These are phyloP conservation scores for Acacia acuminata DNA, from an alignment of 306 rosid species.

Conservation along the genomic window DNA sequence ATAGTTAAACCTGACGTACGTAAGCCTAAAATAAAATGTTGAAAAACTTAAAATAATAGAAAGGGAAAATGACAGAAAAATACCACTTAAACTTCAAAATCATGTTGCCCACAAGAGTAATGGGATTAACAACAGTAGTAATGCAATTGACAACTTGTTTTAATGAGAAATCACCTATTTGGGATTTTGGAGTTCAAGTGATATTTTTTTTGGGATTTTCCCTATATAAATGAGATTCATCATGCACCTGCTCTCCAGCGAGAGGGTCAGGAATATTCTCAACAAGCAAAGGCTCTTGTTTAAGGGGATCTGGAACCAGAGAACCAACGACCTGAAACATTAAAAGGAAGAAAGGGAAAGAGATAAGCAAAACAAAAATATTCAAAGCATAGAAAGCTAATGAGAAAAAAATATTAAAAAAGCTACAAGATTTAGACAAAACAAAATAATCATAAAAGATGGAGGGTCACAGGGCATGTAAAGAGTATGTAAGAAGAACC, in stretches of 20 bases:
- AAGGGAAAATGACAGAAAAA: too few relatives aligned
- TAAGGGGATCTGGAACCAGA: slow-evolving; percentile 64
- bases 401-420: background rate
- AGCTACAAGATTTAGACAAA: background rate
- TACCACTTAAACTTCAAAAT: too few relatives aligned
- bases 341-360: slow-evolving; percentile 13
- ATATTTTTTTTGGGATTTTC: too few relatives aligned
- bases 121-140: too few relatives aligned
- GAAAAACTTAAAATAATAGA: background rate
- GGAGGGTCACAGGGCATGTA: background rate
- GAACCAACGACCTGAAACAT: slow-evolving; percentile 57
- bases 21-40: background rate
- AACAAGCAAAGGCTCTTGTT: slow-evolving; percentile 72
- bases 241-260: slow-evolving; percentile 89
- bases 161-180: too few relatives aligned
- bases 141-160: too few relatives aligned
- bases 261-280: slow-evolving; percentile 88
- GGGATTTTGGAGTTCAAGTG: too few relatives aligned
- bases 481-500: background rate
- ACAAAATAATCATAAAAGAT: background rate
- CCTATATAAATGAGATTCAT: slow-evolving; percentile 3
- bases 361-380: slow-evolving; percentile 7
- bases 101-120: too few relatives aligned
- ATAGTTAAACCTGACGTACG: background rate
- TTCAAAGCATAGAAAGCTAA: background rate